phyloP scores from a whole-genome alignment of 768 basidiomycete genomes.

The Hebeloma cylindrosporum region DNA sequence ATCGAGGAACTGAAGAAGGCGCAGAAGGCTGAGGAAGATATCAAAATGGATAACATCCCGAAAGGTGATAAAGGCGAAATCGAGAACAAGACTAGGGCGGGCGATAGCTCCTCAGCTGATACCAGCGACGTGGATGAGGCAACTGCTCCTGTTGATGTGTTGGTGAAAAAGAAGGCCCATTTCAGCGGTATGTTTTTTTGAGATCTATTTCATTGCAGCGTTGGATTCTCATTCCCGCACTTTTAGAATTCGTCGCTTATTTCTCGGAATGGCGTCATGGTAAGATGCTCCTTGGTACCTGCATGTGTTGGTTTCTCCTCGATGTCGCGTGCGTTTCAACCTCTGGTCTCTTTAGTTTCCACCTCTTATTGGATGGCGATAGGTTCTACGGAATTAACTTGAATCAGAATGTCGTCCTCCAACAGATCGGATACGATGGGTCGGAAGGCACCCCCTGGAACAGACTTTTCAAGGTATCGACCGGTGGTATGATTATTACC shows the following conservation, averaged over 20 bases:
- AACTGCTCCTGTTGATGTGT: slow-evolving; percentile 20
- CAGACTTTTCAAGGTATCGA: slow-evolving; percentile 63
- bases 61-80: background rate
- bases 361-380: too few relatives aligned
- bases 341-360: background rate
- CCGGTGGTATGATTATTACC: slow-evolving; percentile 71
- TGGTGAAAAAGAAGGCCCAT: slow-evolving; percentile 48
- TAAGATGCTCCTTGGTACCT: slow-evolving; percentile 68
- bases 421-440: slow-evolving; percentile 70
- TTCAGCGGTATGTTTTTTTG: slow-evolving; percentile 39
- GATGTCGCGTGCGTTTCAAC: slow-evolving; percentile 55
- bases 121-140: background rate
- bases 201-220: background rate
- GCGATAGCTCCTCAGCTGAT: background rate
- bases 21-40: slow-evolving; percentile 6
- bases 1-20: slow-evolving; percentile 28
- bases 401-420: slow-evolving; percentile 77
- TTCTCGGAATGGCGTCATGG: slow-evolving; percentile 73
- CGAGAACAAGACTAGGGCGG: slow-evolving; percentile 1
- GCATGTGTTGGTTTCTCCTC: slow-evolving; percentile 71
- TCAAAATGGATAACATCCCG: background rate
- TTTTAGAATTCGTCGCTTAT: slow-evolving; percentile 60
- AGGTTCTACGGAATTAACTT: slow-evolving; percentile 75
- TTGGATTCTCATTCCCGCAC: background rate
- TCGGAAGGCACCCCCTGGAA: slow-evolving; percentile 56